phyloP scores from a whole-genome alignment of 495 filamentous ascomycete species.

The Eremomyces bilateralis region DNA sequence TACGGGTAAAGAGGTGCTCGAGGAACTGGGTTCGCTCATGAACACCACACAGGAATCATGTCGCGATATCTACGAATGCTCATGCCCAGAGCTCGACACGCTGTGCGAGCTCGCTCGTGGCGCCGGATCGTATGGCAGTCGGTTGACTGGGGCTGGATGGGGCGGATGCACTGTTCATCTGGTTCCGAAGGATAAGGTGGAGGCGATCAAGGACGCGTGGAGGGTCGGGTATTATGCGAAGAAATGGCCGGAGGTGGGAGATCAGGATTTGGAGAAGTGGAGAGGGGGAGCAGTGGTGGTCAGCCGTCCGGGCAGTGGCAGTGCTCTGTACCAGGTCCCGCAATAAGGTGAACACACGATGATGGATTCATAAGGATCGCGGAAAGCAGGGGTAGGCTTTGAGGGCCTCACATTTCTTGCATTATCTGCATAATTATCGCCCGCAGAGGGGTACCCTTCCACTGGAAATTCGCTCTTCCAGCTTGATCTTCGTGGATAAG shows the following conservation, averaged over 20 bases:
- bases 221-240: conserved; percentile 59
- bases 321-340: too few relatives aligned
- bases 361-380: too few relatives aligned
- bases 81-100: conserved; percentile 70
- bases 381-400: too few relatives aligned
- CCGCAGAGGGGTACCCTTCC: too few relatives aligned
- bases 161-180: conserved; percentile 91
- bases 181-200: conserved; percentile 64
- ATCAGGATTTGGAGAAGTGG: conserved; percentile 48
- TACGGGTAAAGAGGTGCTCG: conserved; percentile 38
- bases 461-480: too few relatives aligned
- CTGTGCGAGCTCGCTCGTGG: conserved; percentile 58
- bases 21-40: conserved; percentile 58
- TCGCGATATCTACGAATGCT: conserved; percentile 68
- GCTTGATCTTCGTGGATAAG: too few relatives aligned
- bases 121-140: conserved; percentile 63
- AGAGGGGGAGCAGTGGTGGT: conserved; percentile 91
- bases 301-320: conserved; percentile 62
- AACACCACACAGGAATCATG: conserved; percentile 80
- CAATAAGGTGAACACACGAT: too few relatives aligned
- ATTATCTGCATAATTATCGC: too few relatives aligned
- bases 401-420: too few relatives aligned
- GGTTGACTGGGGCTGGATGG: conserved; percentile 90
- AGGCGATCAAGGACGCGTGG: conserved; percentile 57
- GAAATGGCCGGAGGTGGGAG: conserved; percentile 44